Conservation (phyloP, 2,329 filamentous ascomycete species). For the Camillea tinctor region DNA sequence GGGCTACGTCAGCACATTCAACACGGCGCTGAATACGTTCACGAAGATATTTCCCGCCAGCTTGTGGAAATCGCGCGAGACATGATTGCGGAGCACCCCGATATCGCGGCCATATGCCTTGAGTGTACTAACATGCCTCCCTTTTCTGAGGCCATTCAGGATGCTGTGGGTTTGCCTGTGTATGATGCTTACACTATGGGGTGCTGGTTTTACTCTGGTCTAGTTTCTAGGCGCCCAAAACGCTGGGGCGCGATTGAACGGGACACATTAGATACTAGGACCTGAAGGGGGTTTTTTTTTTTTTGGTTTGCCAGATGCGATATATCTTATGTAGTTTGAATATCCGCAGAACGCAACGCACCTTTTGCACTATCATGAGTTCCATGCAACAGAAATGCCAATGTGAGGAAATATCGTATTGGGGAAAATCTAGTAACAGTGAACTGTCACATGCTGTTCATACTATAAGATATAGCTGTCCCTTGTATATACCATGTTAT, state of each 20-base stretch:
- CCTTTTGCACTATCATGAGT: too few species aligned
- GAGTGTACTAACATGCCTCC: slow-evolving; percentile 40
- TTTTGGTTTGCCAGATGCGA: too few species aligned
- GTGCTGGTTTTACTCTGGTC: slow-evolving; percentile 36
- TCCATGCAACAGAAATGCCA: too few species aligned
- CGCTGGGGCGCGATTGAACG: slow-evolving; percentile 6
- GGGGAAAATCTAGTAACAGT: too few species aligned
- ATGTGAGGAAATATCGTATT: too few species aligned
- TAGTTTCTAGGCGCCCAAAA: slow-evolving; percentile 19
- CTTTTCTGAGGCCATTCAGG: slow-evolving; percentile 33
- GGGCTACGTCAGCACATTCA: slow-evolving; percentile 20
- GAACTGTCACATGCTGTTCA: too few species aligned
- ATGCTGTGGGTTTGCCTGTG: slow-evolving; percentile 28
- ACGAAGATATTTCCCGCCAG: slow-evolving; percentile 19
- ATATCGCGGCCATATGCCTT: slow-evolving; percentile 29
- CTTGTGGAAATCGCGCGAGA: slow-evolving; percentile 18
- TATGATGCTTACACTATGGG: slow-evolving; percentile 39
- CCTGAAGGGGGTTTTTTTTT: too few species aligned
- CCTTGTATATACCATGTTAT: too few species aligned
- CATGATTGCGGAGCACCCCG: slow-evolving; percentile 11
- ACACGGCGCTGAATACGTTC: slow-evolving; percentile 17
- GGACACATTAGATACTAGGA: too few species aligned
- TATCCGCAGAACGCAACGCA: too few species aligned
- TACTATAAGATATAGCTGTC: too few species aligned
- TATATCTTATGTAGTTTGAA: too few species aligned